Base-by-base conservation (phyloP, 768 basidiomycete genomes). In the Stropharia rugosoannulata region DNA sequence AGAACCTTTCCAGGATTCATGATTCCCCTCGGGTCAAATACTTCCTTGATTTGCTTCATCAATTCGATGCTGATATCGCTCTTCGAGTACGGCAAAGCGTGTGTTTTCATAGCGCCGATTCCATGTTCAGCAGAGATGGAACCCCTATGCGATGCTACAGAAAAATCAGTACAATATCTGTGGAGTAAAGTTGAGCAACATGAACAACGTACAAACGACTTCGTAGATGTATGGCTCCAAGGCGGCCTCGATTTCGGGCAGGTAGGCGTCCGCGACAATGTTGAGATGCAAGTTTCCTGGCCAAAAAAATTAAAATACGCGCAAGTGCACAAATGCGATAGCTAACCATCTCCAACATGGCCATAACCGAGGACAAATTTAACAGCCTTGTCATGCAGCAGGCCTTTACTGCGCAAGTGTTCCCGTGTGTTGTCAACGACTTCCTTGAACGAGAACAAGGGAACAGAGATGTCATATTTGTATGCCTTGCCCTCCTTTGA, bases 121-220 rank as follows among this genome's bases (percentile, higher is more conserved):
- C 96, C 96, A 69, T 99, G 96, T 67, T 99, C 96, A 1, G 96
- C 96, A 5, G 95, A 98, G 61, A 99, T 85, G 0, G 96, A 98
- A 7, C 96, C 96, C 49, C 85, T 82, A 66, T 90, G 81, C 1
- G 83, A 84, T 16, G 86, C 90, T 93, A 59, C 18, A 49, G 12
- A 8, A 38, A 16, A n/a, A 22, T 54, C 19, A 22, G 58, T 40
- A 19, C 59, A 2, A 56, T 32, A 10, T 22, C 45, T 18, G 37
- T 18, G 19, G n/a, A 25, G 2, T 25, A n/a, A 15, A 35, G 12
- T 7, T 29, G 29, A 18, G 47, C 48, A 36, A 45, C 53, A 43
- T 38, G 29, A 51, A 36, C 27, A n/a, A 80, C 87, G 64, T 64
- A 87, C 92, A 80, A 57, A 94, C 90, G 45, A 95, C 80, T 72